Evolutionary conservation across 2,329 filamentous ascomycete genomes (phyloP).

Genomic region (Pyrenophora tritici-repentis): DNA sequence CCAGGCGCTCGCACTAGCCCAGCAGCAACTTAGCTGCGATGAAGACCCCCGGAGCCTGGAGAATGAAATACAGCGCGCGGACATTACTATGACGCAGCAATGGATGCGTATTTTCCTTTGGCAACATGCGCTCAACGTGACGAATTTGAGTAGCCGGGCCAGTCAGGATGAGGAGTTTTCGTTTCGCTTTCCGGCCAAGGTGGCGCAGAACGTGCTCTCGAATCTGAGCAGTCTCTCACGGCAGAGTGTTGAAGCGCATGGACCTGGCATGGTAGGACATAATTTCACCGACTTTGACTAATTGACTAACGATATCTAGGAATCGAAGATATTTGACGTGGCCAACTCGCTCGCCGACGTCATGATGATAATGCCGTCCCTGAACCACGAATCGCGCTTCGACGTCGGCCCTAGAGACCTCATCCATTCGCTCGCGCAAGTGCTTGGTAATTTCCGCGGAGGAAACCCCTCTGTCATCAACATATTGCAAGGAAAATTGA

Average conservation of each 20-base stretch:
- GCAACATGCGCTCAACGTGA: slow-evolving; percentile 45
- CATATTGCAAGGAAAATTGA: slow-evolving; percentile 42
- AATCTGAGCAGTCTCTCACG: slow-evolving; percentile 38
- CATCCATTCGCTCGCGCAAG: slow-evolving; percentile 39
- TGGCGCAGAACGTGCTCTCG: slow-evolving; percentile 40
- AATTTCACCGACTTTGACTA: background rate
- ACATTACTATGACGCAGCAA: slow-evolving; percentile 46
- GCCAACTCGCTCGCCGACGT: slow-evolving; percentile 45
- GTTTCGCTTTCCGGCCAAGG: slow-evolving; percentile 42
- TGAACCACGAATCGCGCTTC: slow-evolving; percentile 40
- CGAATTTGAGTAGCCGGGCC: slow-evolving; percentile 33
- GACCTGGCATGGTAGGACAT: slow-evolving; percentile 41
- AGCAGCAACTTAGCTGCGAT: slow-evolving; percentile 41
- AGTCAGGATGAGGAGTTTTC: slow-evolving; percentile 42
- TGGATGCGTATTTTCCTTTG: slow-evolving; percentile 47
- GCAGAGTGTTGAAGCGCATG: slow-evolving; percentile 43
- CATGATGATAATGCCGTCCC: slow-evolving; percentile 44
- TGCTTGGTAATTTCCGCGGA: slow-evolving; percentile 39
- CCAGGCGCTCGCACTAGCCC: slow-evolving; percentile 36
- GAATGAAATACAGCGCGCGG: slow-evolving; percentile 45
- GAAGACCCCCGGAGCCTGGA: slow-evolving; percentile 33
- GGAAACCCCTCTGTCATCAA: slow-evolving; percentile 43
- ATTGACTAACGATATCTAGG: slow-evolving; percentile 20
- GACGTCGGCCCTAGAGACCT: slow-evolving; percentile 41
- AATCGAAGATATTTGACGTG: slow-evolving; percentile 45